phyloP scores from a whole-genome alignment of 192 early-diverging fungal genomes.

The Coemansia sp. region DNA sequence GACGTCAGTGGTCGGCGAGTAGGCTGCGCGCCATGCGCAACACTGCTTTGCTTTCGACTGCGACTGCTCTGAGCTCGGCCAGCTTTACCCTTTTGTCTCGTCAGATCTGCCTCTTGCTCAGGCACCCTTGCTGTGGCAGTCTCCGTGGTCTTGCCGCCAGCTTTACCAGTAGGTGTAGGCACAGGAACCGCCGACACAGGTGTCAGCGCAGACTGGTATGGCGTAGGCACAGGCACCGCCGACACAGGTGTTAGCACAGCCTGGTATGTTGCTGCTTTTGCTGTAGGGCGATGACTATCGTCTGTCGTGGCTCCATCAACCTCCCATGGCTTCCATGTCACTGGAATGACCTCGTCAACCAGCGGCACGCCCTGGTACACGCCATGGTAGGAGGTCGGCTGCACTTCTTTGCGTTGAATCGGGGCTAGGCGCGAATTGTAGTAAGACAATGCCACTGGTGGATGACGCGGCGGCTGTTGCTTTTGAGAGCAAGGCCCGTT shows the following conservation, averaged over 20 bases:
- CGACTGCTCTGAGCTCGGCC: conserved; percentile 1
- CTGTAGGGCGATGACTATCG: neutral
- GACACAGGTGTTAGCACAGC: neutral
- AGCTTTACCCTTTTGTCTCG: neutral
- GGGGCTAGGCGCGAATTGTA: conserved; percentile 46
- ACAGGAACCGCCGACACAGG: neutral
- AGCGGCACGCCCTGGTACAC: conserved; percentile 43
- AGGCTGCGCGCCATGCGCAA: neutral
- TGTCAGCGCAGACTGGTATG: neutral
- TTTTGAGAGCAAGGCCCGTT: conserved; percentile 3
- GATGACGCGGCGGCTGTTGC: neutral
- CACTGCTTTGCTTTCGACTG: neutral
- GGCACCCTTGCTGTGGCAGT: neutral
- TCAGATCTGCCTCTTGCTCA: neutral
- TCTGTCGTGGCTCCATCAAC: neutral
- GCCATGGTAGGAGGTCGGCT: conserved; percentile 25
- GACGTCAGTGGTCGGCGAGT: conserved; percentile 26
- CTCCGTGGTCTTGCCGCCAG: neutral
- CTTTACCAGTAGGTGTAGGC: neutral
- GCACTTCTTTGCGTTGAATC: conserved; percentile 16
- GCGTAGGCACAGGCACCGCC: neutral
- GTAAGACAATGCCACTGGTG: conserved; percentile 16
- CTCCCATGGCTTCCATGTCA: conserved; percentile 4
- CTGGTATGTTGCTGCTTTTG: neutral
- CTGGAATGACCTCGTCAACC: conserved; percentile 8